phyloP scores from a whole-genome alignment of 2,329 filamentous ascomycete genomes.

The Falciphora oryzae region DNA sequence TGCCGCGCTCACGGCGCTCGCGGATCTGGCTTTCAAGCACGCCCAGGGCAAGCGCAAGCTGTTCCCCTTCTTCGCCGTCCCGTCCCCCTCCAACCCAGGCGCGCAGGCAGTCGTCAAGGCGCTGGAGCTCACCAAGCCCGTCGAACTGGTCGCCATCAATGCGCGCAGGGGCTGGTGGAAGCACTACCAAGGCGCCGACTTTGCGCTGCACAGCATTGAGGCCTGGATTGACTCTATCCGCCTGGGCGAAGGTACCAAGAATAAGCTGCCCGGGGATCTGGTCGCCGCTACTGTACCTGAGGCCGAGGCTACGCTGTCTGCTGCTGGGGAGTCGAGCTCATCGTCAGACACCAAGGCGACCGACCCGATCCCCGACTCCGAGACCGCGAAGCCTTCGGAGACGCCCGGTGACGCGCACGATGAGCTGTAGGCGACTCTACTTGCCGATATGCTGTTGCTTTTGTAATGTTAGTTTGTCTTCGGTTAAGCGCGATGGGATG shows the following conservation, averaged over 20 bases:
- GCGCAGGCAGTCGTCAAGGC: slow-evolving; percentile 48
- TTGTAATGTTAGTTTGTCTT: slow-evolving; percentile 4
- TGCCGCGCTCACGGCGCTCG: slow-evolving; percentile 57
- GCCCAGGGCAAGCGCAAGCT: slow-evolving; percentile 57
- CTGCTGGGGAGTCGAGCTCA: slow-evolving; percentile 13
- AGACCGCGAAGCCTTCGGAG: slow-evolving; percentile 23
- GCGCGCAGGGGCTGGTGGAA: slow-evolving; percentile 83
- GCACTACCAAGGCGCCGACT: slow-evolving; percentile 55
- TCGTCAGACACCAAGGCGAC: slow-evolving; percentile 15
- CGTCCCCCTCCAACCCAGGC: slow-evolving; percentile 50
- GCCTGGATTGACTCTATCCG: slow-evolving; percentile 87
- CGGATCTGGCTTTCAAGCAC: slow-evolving; percentile 73
- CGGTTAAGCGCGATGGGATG: neutral
- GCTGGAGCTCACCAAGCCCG: slow-evolving; percentile 55
- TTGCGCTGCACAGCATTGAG: slow-evolving; percentile 61
- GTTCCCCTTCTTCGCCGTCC: slow-evolving; percentile 79
- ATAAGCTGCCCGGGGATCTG: slow-evolving; percentile 62
- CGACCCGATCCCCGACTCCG: slow-evolving; percentile 26
- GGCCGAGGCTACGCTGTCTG: slow-evolving; percentile 19
- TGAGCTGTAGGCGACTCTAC: slow-evolving; percentile 36
- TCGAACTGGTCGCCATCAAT: slow-evolving; percentile 78
- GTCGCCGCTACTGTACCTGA: slow-evolving; percentile 34
- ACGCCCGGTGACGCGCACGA: slow-evolving; percentile 35
- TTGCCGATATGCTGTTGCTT: neutral
- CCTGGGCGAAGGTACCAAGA: slow-evolving; percentile 79